Evolutionary conservation across 2,329 filamentous ascomycete genomes (phyloP).

Genomic region (Microthyrium microscopicum): DNA sequence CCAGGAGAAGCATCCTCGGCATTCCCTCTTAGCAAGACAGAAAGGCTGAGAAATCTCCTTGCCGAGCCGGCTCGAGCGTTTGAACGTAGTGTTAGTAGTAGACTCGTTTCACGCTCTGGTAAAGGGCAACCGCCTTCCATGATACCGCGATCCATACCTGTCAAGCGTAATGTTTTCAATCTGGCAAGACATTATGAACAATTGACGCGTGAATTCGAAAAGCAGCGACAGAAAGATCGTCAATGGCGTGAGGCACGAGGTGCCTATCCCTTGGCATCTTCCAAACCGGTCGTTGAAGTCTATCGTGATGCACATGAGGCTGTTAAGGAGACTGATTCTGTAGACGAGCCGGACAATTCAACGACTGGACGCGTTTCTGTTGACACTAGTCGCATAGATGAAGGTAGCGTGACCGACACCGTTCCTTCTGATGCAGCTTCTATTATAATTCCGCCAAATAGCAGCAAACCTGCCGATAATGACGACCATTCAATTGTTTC

Average conservation of each 20-base stretch:
- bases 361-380: slow-evolving; percentile 17
- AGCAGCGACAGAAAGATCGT: slow-evolving; percentile 74
- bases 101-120: background rate
- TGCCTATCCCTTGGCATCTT: slow-evolving; percentile 76
- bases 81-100: slow-evolving; percentile 2
- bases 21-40: slow-evolving; percentile 3
- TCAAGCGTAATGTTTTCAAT: slow-evolving; percentile 47
- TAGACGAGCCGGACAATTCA: slow-evolving; percentile 39
- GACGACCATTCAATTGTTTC: slow-evolving; percentile 9
- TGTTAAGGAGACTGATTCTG: slow-evolving; percentile 59
- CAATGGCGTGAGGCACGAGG: slow-evolving; percentile 65
- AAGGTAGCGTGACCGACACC: slow-evolving; percentile 11
- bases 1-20: too few relatives aligned
- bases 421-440: background rate
- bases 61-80: slow-evolving; percentile 5
- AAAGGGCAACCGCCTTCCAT: slow-evolving; percentile 40
- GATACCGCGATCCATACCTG: slow-evolving; percentile 70
- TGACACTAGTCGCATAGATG: slow-evolving; percentile 10
- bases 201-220: slow-evolving; percentile 88
- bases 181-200: slow-evolving; percentile 93
- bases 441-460: background rate
- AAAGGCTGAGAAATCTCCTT: slow-evolving; percentile 3
- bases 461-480: background rate
- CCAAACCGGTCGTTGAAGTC: slow-evolving; percentile 91
- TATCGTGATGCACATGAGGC: slow-evolving; percentile 90